Evolutionary conservation across 148 eudicot genomes (phyloP).

Genomic region (Fagopyrum tataricum): DNA sequence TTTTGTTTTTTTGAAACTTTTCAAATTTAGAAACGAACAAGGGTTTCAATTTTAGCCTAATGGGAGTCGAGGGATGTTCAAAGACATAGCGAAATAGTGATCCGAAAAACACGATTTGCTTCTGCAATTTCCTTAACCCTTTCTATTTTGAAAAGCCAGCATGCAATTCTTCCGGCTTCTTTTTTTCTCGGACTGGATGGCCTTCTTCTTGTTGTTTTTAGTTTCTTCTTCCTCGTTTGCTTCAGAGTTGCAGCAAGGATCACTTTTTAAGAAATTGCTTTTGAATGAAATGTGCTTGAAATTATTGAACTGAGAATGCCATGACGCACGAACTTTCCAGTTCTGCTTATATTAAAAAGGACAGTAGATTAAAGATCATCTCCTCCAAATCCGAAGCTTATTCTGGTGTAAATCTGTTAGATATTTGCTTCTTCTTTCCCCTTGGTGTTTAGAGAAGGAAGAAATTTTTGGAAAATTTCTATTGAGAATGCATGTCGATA

Average conservation of each 20-base stretch:
- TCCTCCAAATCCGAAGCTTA: background rate
- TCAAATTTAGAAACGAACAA: background rate
- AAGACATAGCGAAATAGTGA: background rate
- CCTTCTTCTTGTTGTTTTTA: background rate
- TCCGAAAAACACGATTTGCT: background rate
- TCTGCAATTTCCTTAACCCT: background rate
- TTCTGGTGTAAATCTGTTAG: too few relatives aligned
- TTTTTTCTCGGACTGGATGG: background rate
- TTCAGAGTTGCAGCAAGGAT: background rate
- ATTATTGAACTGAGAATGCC: background rate
- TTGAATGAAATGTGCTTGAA: background rate
- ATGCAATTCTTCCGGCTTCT: background rate
- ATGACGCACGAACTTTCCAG: background rate
- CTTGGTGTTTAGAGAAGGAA: background rate
- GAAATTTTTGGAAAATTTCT: background rate
- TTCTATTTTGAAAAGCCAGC: background rate
- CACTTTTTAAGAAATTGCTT: background rate
- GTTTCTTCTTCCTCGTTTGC: background rate
- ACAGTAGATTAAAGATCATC: background rate
- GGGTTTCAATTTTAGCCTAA: background rate
- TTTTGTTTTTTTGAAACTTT: background rate
- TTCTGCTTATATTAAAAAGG: background rate
- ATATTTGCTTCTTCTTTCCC: too few relatives aligned
- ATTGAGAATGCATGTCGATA: background rate
- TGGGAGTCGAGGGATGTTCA: background rate